Conservation (phyloP, 805 yeast species). For the Kuraishia capsulata region DNA sequence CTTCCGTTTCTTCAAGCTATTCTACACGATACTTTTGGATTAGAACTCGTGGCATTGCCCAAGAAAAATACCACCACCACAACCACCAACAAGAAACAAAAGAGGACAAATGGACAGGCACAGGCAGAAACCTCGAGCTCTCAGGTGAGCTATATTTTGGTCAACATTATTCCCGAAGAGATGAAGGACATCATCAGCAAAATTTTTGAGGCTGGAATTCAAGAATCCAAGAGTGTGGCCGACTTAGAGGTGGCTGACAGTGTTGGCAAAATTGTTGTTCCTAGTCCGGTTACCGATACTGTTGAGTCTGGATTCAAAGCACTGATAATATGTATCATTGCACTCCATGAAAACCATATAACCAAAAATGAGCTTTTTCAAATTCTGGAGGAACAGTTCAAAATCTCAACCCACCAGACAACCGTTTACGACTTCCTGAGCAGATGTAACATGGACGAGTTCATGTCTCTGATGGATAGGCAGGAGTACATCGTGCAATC, state of each 20-base stretch:
- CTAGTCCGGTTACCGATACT: conserved; percentile 14
- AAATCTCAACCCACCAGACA: conserved; percentile 12
- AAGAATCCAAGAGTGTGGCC: background rate
- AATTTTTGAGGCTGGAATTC: conserved; percentile 5
- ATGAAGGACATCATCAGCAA: conserved; percentile 14
- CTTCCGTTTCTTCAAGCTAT: conserved; percentile 8
- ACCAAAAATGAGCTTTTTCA: conserved; percentile 16
- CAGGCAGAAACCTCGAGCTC: background rate
- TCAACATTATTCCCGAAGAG: conserved; percentile 11
- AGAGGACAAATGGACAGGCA: background rate
- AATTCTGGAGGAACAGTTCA: conserved; percentile 14
- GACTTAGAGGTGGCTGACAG: conserved; percentile 1
- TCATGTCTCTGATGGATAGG: conserved; percentile 12
- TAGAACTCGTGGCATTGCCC: conserved; percentile 11
- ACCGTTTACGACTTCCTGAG: conserved; percentile 11
- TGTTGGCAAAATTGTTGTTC: conserved; percentile 3
- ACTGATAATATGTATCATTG: conserved; percentile 15
- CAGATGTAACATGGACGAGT: conserved; percentile 12
- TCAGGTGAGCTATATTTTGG: conserved; percentile 17
- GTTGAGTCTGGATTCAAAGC: conserved; percentile 17
- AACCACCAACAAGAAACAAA: conserved; percentile 1
- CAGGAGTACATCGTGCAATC: conserved; percentile 18
- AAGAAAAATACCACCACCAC: background rate
- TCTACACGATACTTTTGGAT: conserved; percentile 12
- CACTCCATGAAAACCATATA: conserved; percentile 18